Evolutionary conservation across 2,329 filamentous ascomycete genomes (phyloP).

Genomic region (Colletotrichum orbiculare): DNA sequence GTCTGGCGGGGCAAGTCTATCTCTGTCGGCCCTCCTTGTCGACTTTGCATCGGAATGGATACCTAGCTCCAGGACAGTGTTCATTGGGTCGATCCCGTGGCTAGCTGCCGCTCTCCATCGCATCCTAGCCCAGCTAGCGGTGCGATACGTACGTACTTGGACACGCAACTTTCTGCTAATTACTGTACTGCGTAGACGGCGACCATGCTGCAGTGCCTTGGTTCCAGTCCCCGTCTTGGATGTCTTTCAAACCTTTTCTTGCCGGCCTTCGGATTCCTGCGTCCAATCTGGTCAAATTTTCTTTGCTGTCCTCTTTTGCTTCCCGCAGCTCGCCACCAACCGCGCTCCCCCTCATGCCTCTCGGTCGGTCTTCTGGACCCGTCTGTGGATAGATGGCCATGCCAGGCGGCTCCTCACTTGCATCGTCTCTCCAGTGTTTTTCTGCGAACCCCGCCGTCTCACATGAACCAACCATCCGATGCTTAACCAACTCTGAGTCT

Average conservation of each 20-base stretch:
- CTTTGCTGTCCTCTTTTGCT: neutral
- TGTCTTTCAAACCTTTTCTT: too few relatives aligned
- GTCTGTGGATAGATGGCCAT: constrained; percentile 4
- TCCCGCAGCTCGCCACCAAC: neutral
- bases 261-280: constrained; percentile 16
- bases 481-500: constrained; percentile 13
- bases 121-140: neutral
- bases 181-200: too few relatives aligned
- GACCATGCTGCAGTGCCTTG: too few relatives aligned
- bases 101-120: constrained; percentile 4
- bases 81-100: constrained; percentile 14
- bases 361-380: neutral
- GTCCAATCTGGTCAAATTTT: neutral
- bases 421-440: constrained; percentile 4
- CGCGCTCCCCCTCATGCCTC: neutral
- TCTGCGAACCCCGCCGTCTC: constrained; percentile 15
- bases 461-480: constrained; percentile 21
- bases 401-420: constrained; percentile 12
- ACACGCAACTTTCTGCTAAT: neutral
- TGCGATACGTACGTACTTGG: constrained; percentile 18
- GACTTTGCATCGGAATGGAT: neutral
- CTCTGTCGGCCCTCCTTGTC: neutral
- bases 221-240: too few relatives aligned
- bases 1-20: constrained; percentile 13
- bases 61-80: neutral